These are phyloP conservation scores for Saccharomycopsis phalli DNA, from an alignment of 1,139 yeast species.

Conservation along the genomic window DNA sequence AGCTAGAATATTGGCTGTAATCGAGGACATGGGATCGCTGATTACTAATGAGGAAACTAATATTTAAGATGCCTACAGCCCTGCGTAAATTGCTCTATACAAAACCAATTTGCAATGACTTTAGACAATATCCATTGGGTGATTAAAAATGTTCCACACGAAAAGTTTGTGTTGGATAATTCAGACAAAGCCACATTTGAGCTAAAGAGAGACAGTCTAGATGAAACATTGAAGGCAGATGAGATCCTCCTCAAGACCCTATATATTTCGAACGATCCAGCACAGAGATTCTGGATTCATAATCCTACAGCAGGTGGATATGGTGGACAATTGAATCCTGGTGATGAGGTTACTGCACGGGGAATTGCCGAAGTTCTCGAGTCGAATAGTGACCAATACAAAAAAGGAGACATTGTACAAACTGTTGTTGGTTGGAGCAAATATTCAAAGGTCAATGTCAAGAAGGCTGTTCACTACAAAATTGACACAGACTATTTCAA, in stretches of 20 bases:
- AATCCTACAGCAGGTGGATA: constrained; percentile 37
- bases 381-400: constrained; percentile 32
- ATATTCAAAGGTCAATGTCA: neutral
- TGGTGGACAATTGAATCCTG: constrained; percentile 40
- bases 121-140: constrained; percentile 25
- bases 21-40: too few species aligned
- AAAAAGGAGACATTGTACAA: constrained; percentile 37
- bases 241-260: constrained; percentile 40
- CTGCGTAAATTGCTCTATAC: too few species aligned
- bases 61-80: too few species aligned
- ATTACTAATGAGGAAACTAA: too few species aligned
- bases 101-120: neutral
- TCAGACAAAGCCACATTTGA: constrained; percentile 33
- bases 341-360: constrained; percentile 35
- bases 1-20: too few species aligned
- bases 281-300: constrained; percentile 53
- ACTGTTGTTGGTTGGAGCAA: constrained; percentile 37
- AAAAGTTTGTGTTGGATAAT: neutral
- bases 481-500: constrained; percentile 24
- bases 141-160: constrained; percentile 24
- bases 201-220: constrained; percentile 18
- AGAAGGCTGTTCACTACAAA: constrained; percentile 15
- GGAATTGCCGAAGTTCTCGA: constrained; percentile 44
- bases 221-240: constrained; percentile 27
- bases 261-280: constrained; percentile 57